Percentiles rank a stretch among this genome's conserved stretches.
Evolutionary conservation across 116 monocot species (phyloP).

Genomic region (Trichopus zeylanicus): DNA sequence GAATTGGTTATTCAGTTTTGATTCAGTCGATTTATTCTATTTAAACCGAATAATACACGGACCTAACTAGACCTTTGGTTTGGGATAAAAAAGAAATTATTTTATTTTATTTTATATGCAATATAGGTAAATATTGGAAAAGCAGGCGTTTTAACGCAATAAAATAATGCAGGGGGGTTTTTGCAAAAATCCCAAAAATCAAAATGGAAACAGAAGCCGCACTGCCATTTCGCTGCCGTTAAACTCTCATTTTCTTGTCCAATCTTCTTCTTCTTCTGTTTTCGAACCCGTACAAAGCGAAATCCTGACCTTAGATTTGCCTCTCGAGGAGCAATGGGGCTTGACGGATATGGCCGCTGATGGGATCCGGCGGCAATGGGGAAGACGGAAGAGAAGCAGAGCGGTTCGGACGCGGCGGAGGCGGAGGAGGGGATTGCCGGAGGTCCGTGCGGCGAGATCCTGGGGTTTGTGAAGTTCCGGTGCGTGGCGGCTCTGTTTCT

Average conservation of each 20-base stretch:
- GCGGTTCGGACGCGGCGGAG: conserved; percentile 3
- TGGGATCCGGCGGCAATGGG: conserved; percentile 31
- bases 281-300: not conserved
- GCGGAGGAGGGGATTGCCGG: conserved; percentile 14
- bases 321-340: not conserved
- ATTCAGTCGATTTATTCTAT: too few species aligned
- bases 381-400: conserved; percentile 55
- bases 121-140: too few species aligned
- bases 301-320: not conserved
- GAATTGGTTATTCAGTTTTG: too few species aligned
- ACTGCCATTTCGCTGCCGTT: not conserved
- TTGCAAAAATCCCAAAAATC: too few species aligned
- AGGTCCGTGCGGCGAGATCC: conserved; percentile 17
- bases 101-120: too few species aligned
- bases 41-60: too few species aligned
- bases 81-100: too few species aligned
- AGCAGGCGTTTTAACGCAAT: not conserved
- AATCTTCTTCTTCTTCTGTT: not conserved
- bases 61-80: too few species aligned
- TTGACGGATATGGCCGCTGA: conserved; percentile 18
- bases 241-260: not conserved
- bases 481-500: conserved; percentile 53
- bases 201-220: not conserved
- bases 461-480: conserved; percentile 29
- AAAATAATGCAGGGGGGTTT: not conserved